Percentiles rank a stretch among this genome's conserved stretches.
Evolutionary conservation across 345 rosid species (phyloP).

Genomic region (Eucalyptus curtisii): DNA sequence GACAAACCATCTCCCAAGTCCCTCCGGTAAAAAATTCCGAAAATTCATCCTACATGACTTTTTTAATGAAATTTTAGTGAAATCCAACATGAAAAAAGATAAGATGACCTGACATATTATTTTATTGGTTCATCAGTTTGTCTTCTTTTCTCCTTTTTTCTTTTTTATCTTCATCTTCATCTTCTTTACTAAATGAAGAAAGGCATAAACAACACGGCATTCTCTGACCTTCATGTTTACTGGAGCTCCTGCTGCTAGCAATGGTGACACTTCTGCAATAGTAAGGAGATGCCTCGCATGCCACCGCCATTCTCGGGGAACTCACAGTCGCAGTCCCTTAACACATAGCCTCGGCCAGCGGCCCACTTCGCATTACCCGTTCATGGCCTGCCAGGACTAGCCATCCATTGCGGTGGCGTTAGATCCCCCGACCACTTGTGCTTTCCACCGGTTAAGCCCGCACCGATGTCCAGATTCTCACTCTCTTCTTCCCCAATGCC

Average conservation of each 20-base stretch:
- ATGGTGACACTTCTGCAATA: rapidly evolving
- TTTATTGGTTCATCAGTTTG: background rate
- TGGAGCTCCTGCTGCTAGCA: background rate
- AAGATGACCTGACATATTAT: background rate
- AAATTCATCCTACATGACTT: background rate
- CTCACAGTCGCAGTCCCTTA: background rate
- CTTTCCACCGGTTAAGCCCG: background rate
- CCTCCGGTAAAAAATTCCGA: background rate
- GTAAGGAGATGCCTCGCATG: background rate
- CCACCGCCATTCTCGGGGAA: background rate
- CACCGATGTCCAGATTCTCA: background rate
- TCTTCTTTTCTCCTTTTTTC: background rate
- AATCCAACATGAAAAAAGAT: background rate
- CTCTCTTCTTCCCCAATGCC: background rate
- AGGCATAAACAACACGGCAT: background rate
- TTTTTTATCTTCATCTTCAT: background rate
- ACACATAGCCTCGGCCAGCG: background rate
- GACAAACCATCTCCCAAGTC: background rate
- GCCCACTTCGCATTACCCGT: background rate
- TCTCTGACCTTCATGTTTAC: background rate
- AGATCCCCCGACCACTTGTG: background rate
- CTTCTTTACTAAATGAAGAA: background rate
- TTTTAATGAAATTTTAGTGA: background rate
- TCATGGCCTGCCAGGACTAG: no score
- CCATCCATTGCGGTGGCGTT: background rate